A percentile compares a stretch with the other conserved stretches of the same genome.
Conservation (phyloP, 1,284 basidiomycete species). For the Ceratobasidium sp. region DNA sequence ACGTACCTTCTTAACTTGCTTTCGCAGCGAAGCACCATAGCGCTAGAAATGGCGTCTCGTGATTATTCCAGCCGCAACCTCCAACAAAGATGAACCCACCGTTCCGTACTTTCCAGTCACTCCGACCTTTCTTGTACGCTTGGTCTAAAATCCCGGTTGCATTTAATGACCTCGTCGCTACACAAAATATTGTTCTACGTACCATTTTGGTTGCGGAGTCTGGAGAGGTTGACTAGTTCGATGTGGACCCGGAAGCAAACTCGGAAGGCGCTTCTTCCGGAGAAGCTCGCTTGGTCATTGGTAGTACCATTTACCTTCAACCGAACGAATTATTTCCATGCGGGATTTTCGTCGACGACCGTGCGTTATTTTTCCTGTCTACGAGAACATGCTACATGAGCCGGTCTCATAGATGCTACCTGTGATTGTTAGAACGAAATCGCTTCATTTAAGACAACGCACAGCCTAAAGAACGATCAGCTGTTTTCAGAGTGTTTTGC, state of each 20-base stretch:
- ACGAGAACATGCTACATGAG: too few relatives aligned
- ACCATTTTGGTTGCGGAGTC: slow-evolving; percentile 31
- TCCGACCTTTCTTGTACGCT: slow-evolving; percentile 98
- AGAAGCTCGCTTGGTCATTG: too few relatives aligned
- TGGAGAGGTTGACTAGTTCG: slow-evolving; percentile 12
- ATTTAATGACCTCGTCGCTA: background rate
- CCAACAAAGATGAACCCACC: slow-evolving; percentile 66
- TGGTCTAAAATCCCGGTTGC: slow-evolving; percentile 69
- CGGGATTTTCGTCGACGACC: too few relatives aligned
- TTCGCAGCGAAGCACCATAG: slow-evolving; percentile 99
- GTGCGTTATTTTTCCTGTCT: too few relatives aligned
- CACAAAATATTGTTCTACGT: background rate
- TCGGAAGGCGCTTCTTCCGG: background rate
- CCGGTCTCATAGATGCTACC: too few relatives aligned
- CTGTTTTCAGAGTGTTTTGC: too few relatives aligned
- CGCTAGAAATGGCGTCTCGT: slow-evolving; percentile 67
- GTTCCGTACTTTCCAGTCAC: slow-evolving; percentile 99
- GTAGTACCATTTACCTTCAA: too few relatives aligned
- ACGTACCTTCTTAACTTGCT: slow-evolving; percentile 86
- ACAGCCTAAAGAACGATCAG: too few relatives aligned
- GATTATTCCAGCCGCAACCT: slow-evolving; percentile 25
- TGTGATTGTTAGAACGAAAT: too few relatives aligned
- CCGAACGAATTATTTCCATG: too few relatives aligned
- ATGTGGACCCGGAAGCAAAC: slow-evolving; percentile 31
- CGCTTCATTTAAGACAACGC: too few relatives aligned